Conservation (phyloP, 345 rosid genomes). For the Euphorbia tirucalli region DNA sequence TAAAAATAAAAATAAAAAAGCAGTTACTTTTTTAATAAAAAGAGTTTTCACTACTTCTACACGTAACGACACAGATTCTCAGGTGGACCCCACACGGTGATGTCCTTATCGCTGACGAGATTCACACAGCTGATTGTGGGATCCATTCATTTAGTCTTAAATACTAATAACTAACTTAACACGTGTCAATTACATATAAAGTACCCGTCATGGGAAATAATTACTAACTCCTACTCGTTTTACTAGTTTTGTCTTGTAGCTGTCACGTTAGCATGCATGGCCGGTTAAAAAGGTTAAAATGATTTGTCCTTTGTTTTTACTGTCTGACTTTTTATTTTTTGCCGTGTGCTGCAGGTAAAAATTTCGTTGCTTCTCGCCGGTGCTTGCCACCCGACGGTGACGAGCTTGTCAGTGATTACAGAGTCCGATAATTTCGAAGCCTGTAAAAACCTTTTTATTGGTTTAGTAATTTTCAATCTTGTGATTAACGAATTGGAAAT, state of each 20-base stretch:
- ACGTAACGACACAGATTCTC: conserved; percentile 46
- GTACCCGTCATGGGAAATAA: background rate
- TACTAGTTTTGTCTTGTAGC: conserved; percentile 12
- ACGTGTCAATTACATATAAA: conserved; percentile 8
- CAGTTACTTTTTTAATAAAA: no score
- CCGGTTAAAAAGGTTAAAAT: conserved; percentile 13
- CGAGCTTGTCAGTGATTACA: conserved; percentile 15
- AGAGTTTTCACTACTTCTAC: conserved; percentile 13
- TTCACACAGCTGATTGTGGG: conserved; percentile 13
- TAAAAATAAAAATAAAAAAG: background rate
- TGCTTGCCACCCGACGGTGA: conserved; percentile 10
- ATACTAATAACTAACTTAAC: background rate
- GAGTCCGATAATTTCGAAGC: no score
- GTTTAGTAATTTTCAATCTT: no score
- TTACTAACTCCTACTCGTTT: no score
- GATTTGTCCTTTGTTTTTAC: background rate
- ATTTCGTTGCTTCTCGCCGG: background rate
- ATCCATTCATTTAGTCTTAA: background rate
- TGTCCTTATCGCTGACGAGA: conserved; percentile 24
- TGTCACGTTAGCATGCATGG: conserved; percentile 30
- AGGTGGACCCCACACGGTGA: conserved; percentile 23
- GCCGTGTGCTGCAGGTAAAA: background rate
- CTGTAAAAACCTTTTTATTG: background rate
- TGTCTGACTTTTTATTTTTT: background rate
- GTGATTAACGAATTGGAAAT: no score